Evolutionary conservation across 176 grass and related monocot species (phyloP).

Genomic region (Aegilops tauschii): DNA sequence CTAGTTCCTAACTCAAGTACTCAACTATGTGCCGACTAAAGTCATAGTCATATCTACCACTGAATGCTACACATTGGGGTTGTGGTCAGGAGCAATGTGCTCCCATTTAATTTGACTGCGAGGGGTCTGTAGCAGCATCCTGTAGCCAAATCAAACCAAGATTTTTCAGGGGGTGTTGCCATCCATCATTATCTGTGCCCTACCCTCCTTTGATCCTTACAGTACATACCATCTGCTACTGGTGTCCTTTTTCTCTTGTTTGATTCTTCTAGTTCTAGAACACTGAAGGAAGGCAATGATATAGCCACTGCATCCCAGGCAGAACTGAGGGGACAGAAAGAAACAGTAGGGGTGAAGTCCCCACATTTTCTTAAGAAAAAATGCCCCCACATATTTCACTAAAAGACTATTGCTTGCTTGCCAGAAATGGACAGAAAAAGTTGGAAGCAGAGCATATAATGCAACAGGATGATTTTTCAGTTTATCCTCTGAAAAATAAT

Average conservation of each 20-base stretch:
- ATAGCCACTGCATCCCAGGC: neutral
- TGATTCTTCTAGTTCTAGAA: neutral
- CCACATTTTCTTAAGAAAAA: neutral
- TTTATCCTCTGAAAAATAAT: neutral
- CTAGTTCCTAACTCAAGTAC: neutral
- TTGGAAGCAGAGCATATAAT: neutral
- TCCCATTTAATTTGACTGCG: too few relatives aligned
- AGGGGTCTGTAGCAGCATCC: too few relatives aligned
- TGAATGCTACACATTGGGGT: neutral
- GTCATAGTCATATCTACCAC: neutral
- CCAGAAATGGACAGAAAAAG: neutral
- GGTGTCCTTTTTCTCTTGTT: neutral
- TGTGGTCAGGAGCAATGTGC: too few relatives aligned
- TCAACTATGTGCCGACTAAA: neutral
- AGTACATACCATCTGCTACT: neutral
- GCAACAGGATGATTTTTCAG: neutral
- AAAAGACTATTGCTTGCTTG: neutral
- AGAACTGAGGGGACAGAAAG: neutral
- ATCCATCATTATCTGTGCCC: neutral
- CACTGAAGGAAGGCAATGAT: neutral
- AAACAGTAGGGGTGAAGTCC: neutral
- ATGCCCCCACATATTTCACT: neutral
- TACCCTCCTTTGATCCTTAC: neutral
- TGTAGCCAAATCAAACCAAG: neutral
- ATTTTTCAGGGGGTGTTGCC: neutral